Evolutionary conservation across 345 rosid genomes (phyloP), one percentile per base, ranked within the genome.

Genomic region (Euphorbia pulcherrima): DNA sequence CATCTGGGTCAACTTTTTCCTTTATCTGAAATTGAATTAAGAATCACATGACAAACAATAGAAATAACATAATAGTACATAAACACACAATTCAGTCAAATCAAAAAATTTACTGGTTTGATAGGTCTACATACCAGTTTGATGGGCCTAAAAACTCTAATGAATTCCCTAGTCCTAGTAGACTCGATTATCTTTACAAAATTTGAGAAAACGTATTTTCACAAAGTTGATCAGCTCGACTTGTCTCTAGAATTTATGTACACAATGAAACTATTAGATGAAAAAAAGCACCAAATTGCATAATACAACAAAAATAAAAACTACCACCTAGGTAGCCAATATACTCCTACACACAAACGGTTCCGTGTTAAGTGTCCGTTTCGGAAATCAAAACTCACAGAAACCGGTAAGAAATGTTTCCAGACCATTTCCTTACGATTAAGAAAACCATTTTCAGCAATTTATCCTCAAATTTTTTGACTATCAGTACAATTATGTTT

Each of bases 1-100:
- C 67, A 76, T 66, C 75, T 75, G 79, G 84, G 21, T 79, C 65
- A 69, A 76, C 70, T 67, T 79, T 88, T 71, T 75, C 95, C 83
- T 85, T 88, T 52, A 82, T 79, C 99, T 94, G 82, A 57, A 81
- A 63, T 54, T 17, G 68, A 71, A 57, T 72, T 68, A 16, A 57
- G 56, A 33, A 60, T 53, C 20, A 18, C 24, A 51, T 7, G 29
- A 35, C 8, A 66, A 60, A 35, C 62, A 67, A 50, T 41, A 61
- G 62, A 56, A 58, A 30, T 57, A 26, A 50, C 23, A 29, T 40
- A 13, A 60, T 23, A 30, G 20, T 29, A n/a, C 28, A 58, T 58
- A 21, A 54, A 58, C 26, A n/a, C 2, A 39, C 48, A 52, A 51
- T 54, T 54, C 23, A 18, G 40, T 44, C 58, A 59, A 40, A 56